Evolutionary conservation across 2,329 filamentous ascomycete genomes (phyloP), one percentile per base, ranked within the genome.

Genomic region (Fusarium mundagurra): DNA sequence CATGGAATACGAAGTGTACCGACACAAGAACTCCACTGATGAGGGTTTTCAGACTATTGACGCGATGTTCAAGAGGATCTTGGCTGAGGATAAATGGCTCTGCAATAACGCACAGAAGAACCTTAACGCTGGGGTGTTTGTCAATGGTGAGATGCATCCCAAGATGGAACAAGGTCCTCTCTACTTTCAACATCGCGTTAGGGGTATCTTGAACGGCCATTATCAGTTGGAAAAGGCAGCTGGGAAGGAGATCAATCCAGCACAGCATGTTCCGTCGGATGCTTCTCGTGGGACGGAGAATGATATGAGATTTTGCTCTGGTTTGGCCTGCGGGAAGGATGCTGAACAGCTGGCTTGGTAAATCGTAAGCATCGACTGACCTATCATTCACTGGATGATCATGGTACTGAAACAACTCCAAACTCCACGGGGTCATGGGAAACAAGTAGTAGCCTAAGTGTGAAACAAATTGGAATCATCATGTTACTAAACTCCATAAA

Each of bases 1-100:
- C 0, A 53, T 74, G 41, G 59, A 71, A 17, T 74, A 74, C 11
- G 72, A 74, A 5, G 71, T 74, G 0, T 74, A 71, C 18, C 44
- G 67, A 9, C 62, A 74, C 18, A 68, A 74, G 7, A 20, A 74
- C 7, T 59, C 67, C 4, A 68, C 41, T 0, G 59, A 74, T 1
- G 47, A 68, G 11, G 43, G 58, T 4, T 74, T 72, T 31, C 55
- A 36, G 5, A 44, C 43, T 0, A 53, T 58, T 1, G 48, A 64
- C 5, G 67, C 58, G 0, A 54, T 73, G 31, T 64, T 74, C 17
- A 67, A 67, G 36, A 61, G 45, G 3, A 47, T 69, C 12, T 14
- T 57, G 4, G 33, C 47, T 1, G 71, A 73, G 4, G 58, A 73
- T 24, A 74, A 74, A 38, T 55, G 48, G 18, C 71, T 74, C 1